Conservation (phyloP, 2,329 filamentous ascomycete genomes). For the Pseudogymnoascus sp. region DNA sequence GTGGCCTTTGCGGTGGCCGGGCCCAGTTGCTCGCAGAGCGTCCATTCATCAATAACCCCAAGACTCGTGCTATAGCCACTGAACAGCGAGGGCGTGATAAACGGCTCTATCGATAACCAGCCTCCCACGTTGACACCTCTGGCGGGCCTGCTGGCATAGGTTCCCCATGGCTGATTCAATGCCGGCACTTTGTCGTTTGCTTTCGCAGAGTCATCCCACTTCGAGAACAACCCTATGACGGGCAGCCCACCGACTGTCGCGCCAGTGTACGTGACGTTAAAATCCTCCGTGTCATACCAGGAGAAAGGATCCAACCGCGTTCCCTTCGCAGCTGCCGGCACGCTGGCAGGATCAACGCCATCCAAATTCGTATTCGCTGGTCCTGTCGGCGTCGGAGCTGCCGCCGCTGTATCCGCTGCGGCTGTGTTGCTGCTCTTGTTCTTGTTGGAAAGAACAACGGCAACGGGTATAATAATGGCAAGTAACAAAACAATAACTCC, state of each 20-base stretch:
- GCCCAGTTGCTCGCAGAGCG: conserved; percentile 66
- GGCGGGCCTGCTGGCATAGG: conserved; percentile 72
- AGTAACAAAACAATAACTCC: conserved; percentile 49
- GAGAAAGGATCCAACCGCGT: conserved; percentile 79
- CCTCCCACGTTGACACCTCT: conserved; percentile 89
- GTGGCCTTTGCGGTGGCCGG: conserved; percentile 53
- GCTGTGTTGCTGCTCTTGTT: conserved; percentile 31
- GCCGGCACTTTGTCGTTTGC: conserved; percentile 77
- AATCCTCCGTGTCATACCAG: conserved; percentile 84
- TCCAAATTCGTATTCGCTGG: conserved; percentile 39
- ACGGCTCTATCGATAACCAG: conserved; percentile 90
- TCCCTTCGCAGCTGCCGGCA: conserved; percentile 62
- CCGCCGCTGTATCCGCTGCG: conserved; percentile 13
- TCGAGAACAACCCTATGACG: conserved; percentile 78
- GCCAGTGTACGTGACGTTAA: conserved; percentile 91
- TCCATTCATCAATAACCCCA: conserved; percentile 83
- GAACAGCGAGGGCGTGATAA: conserved; percentile 92
- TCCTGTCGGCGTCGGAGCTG: conserved; percentile 18
- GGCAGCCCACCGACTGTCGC: conserved; percentile 79
- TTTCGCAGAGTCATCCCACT: conserved; percentile 75
- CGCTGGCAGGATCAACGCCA: conserved; percentile 35
- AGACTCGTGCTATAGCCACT: conserved; percentile 38
- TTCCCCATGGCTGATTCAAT: conserved; percentile 66
- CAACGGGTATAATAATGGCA: conserved; percentile 62
- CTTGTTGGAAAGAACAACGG: conserved; percentile 60